These are phyloP conservation scores for Prunella vulgaris DNA, from an alignment of 257 asterid genomes.

Conservation along the genomic window DNA sequence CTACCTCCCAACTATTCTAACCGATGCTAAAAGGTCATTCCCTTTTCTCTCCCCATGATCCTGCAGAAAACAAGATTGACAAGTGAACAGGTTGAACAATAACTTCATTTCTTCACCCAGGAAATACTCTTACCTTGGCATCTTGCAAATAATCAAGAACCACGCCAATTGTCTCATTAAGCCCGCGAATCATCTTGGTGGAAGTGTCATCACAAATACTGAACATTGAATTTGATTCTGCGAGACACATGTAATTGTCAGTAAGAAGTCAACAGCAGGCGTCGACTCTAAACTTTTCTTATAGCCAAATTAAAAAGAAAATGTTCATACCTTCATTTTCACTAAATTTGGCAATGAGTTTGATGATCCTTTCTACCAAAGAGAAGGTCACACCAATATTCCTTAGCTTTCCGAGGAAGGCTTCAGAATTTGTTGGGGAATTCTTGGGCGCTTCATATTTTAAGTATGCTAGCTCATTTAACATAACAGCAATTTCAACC, in stretches of 20 bases:
- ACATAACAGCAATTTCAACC: conserved; percentile 85
- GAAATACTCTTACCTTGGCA: conserved; percentile 52
- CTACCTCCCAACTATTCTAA: conserved; percentile 80
- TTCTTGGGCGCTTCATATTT: conserved; percentile 63
- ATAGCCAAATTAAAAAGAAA: not conserved
- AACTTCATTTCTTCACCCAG: conserved; percentile 10
- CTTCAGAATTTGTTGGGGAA: conserved; percentile 45
- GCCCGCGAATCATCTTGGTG: conserved; percentile 64
- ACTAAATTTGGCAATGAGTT: conserved; percentile 57
- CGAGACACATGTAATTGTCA: conserved; percentile 22
- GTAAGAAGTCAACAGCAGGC: not conserved
- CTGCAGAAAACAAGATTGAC: conserved; percentile 34
- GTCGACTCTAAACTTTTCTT: not conserved
- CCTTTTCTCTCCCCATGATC: conserved; percentile 83
- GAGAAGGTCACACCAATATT: conserved; percentile 72
- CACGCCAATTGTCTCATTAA: conserved; percentile 62
- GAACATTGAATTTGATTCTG: conserved; percentile 42
- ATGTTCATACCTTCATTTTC: conserved; percentile 56
- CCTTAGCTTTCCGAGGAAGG: conserved; percentile 43
- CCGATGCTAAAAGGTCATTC: conserved; percentile 87
- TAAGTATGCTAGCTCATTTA: conserved; percentile 78
- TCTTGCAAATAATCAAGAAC: conserved; percentile 81
- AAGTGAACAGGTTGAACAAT: conserved; percentile 9
- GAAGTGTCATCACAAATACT: conserved; percentile 49
- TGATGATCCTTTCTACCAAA: conserved; percentile 79